A percentile compares a stretch with the other conserved stretches of the same genome.
Conservation (phyloP, 495 filamentous ascomycete genomes). For the Aspergillus taichungensis region DNA sequence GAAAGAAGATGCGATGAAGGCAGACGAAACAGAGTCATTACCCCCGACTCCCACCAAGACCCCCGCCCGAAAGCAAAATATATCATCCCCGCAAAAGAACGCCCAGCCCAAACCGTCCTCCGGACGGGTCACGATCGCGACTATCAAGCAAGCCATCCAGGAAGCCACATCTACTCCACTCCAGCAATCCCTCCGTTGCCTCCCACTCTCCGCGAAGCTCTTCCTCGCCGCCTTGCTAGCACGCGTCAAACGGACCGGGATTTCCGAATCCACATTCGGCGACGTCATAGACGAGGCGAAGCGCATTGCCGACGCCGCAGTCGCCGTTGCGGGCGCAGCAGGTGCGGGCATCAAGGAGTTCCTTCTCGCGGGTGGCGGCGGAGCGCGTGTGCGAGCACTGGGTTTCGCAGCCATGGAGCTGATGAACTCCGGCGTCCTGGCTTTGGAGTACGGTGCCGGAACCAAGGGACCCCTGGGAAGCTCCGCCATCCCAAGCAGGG, state of each 20-base stretch:
- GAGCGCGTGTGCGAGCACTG: slow-evolving; percentile 56
- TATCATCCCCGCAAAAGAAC: slow-evolving; percentile 14
- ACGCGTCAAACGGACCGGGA: slow-evolving; percentile 69
- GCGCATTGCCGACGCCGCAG: slow-evolving; percentile 52
- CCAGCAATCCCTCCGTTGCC: slow-evolving; percentile 72
- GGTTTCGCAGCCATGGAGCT: slow-evolving; percentile 69
- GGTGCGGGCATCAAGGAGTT: slow-evolving; percentile 34
- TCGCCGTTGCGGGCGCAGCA: slow-evolving; percentile 36
- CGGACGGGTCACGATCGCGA: slow-evolving; percentile 78
- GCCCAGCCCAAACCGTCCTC: slow-evolving; percentile 6
- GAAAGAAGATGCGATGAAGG: slow-evolving; percentile 12
- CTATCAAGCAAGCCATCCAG: slow-evolving; percentile 85
- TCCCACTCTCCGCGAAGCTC: slow-evolving; percentile 75
- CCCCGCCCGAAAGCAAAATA: slow-evolving; percentile 23
- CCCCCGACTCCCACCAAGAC: slow-evolving; percentile 42
- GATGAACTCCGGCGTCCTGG: slow-evolving; percentile 77
- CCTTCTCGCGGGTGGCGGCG: slow-evolving; percentile 31
- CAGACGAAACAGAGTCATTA: slow-evolving; percentile 26
- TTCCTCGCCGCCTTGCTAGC: slow-evolving; percentile 75
- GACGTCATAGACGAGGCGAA: slow-evolving; percentile 88
- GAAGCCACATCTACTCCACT: slow-evolving; percentile 90
- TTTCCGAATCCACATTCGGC: slow-evolving; percentile 79
- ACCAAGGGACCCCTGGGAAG: slow-evolving; percentile 24
- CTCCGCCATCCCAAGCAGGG: slow-evolving; percentile 43
- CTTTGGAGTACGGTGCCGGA: slow-evolving; percentile 54